phyloP scores from a whole-genome alignment of 2,329 filamentous ascomycete genomes.

The Cladophialophora bantiana region DNA sequence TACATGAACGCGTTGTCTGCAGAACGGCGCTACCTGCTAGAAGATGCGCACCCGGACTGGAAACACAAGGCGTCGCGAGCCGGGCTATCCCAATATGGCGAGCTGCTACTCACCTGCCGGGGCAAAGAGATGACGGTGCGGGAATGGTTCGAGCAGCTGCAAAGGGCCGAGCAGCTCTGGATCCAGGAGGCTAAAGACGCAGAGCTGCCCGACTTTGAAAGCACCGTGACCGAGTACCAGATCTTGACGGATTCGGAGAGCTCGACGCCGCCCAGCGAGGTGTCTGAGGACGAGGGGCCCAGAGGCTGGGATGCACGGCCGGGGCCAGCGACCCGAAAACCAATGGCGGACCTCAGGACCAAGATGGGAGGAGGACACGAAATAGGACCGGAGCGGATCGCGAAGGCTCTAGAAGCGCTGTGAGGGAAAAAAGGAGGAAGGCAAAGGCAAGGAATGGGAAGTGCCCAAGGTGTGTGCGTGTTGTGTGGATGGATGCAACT shows the following conservation, averaged over 20 bases:
- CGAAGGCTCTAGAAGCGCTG: constrained; percentile 17
- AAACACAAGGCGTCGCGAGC: constrained; percentile 36
- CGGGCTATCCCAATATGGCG: constrained; percentile 27
- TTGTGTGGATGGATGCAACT: neutral
- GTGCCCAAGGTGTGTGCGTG: neutral
- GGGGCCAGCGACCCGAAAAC: neutral
- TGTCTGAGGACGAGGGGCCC: constrained; percentile 15
- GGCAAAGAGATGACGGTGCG: constrained; percentile 32
- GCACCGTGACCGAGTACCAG: constrained; percentile 30
- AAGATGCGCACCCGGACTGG: constrained; percentile 38
- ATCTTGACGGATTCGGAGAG: constrained; percentile 22
- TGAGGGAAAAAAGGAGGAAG: neutral
- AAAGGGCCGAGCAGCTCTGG: constrained; percentile 27
- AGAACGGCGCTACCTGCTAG: constrained; percentile 34
- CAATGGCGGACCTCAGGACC: neutral
- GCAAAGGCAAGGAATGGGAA: neutral
- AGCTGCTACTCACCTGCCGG: constrained; percentile 30
- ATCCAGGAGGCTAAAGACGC: constrained; percentile 29
- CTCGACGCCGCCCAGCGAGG: constrained; percentile 29
- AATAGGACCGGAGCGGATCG: constrained; percentile 22
- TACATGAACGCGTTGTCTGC: constrained; percentile 36
- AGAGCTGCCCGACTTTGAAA: constrained; percentile 36
- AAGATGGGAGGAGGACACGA: constrained; percentile 13
- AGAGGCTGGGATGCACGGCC: constrained; percentile 6
- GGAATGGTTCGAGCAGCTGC: constrained; percentile 32